A percentile compares a stretch with the other conserved stretches of the same genome.
Evolutionary conservation across 768 basidiomycete species (phyloP).

Genomic region (Chlorophyllum brunneum): DNA sequence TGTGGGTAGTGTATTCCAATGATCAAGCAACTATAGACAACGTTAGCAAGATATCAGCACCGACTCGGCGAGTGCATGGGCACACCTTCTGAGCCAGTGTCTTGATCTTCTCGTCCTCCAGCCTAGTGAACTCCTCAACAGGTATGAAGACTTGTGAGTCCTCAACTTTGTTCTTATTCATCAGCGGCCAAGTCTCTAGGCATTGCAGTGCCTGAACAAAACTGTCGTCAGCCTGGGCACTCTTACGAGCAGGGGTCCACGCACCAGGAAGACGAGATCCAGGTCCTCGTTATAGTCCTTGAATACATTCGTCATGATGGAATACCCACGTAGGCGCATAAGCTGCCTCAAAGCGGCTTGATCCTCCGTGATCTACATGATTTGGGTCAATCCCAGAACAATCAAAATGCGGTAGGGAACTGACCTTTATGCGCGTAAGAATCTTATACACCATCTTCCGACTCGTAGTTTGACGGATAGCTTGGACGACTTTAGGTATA

Average conservation of each 20-base stretch:
- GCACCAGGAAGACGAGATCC: constrained; percentile 68
- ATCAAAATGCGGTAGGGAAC: constrained; percentile 1
- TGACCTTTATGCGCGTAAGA: constrained; percentile 79
- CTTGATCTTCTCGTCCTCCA: constrained; percentile 55
- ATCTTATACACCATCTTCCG: constrained; percentile 79
- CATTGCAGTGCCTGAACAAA: constrained; percentile 57
- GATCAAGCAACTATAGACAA: constrained; percentile 57
- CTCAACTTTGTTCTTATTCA: constrained; percentile 88
- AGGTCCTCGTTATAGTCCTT: constrained; percentile 69
- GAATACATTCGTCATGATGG: constrained; percentile 85
- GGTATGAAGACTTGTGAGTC: constrained; percentile 65
- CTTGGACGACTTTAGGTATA: constrained; percentile 88
- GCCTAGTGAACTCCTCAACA: constrained; percentile 50
- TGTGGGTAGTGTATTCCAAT: constrained; percentile 77
- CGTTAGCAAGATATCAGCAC: background rate
- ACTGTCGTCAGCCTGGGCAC: background rate
- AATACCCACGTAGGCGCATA: constrained; percentile 90
- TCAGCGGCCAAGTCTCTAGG: constrained; percentile 75
- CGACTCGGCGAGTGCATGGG: constrained; percentile 6
- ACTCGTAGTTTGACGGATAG: constrained; percentile 83
- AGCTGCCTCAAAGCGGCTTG: constrained; percentile 73
- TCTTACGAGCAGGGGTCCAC: constrained; percentile 21
- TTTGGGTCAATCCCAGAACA: background rate
- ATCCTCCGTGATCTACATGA: constrained; percentile 76
- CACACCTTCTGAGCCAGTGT: constrained; percentile 60